Evolutionary conservation across 768 basidiomycete genomes (phyloP), one percentile per base, ranked within the genome.

Genomic region (Phaeotremella skinneri): DNA sequence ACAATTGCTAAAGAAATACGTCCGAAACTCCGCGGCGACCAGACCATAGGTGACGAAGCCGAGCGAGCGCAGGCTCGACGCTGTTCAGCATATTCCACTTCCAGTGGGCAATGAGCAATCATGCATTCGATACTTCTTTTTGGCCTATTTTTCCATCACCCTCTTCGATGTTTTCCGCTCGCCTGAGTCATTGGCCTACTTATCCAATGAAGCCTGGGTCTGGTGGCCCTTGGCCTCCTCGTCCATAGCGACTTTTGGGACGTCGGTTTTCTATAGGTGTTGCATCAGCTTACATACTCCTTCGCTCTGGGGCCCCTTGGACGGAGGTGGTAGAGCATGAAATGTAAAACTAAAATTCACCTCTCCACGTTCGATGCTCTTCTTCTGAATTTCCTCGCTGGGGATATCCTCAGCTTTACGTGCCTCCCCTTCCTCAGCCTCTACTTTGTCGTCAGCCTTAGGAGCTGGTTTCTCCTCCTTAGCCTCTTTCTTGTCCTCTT

Each of bases 211-310:
- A 9, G 43, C 43, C 21, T 45, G 43, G 21, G 43, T 45, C 6
- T 45, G 9, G 23, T 55, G n/a, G 17, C 32, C 47, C 31, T 56
- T 56, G 21, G 13, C 50, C 31, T 58, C 61, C n/a, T 39, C 41
- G 29, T 37, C 52, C 61, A 53, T 54, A 27, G 61, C 61, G 21
- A 50, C 56, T 34, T 37, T 21, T 14, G 61, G 57, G 31, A 41
- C 61, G 34, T 58, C 48, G 51, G 56, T 26, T 39, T 48, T 55
- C 61, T 63, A 26, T 50, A 42, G 54, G 27, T 11, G 2, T 17
- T 20, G n/a, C 45, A 11, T 49, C 48, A 49, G 26, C n/a, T n/a
- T n/a, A n/a, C 34, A 37, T 37, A 7, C 34, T 37, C 17, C 34
- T 7, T 7, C 34, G 7, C 34, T 37, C 34, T 37, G n/a, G n/a